Conservation (phyloP, 2,329 filamentous ascomycete species). For the Arthrobotrys pseudoclavata region DNA sequence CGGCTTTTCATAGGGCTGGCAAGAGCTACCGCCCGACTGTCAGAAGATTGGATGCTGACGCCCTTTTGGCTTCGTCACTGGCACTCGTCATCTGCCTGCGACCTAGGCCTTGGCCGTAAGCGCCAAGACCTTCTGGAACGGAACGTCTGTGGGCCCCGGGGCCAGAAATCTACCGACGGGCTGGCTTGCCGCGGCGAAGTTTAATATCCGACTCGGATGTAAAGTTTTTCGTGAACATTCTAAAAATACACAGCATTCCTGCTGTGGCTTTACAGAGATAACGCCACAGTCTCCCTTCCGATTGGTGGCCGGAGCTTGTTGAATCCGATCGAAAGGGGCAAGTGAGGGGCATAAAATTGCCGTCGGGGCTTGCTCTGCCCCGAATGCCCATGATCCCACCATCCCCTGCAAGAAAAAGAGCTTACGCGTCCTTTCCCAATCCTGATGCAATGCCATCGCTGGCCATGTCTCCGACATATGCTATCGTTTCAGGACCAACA, state of each 20-base stretch:
- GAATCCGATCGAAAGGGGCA: constrained; percentile 55
- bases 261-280: constrained; percentile 41
- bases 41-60: constrained; percentile 27
- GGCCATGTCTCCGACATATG: constrained; percentile 39
- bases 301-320: constrained; percentile 39
- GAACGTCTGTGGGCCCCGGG: constrained; percentile 10
- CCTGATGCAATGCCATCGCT: constrained; percentile 50
- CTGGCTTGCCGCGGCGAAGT: constrained; percentile 30
- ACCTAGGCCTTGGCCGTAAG: constrained; percentile 58
- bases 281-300: constrained; percentile 45
- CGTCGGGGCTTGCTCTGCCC: constrained; percentile 53
- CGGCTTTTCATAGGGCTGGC: constrained; percentile 28
- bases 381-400: constrained; percentile 29
- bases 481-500: constrained; percentile 54
- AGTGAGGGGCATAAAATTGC: constrained; percentile 47
- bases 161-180: constrained; percentile 13
- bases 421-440: constrained; percentile 58
- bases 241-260: constrained; percentile 35
- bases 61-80: constrained; percentile 58
- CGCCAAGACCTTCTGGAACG: constrained; percentile 59
- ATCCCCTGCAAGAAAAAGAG: constrained; percentile 49
- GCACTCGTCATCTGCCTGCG: constrained; percentile 57
- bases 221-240: constrained; percentile 33
- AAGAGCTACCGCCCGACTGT: constrained; percentile 39
- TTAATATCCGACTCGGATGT: constrained; percentile 59